Evolutionary conservation across 441 rosid species (phyloP), one percentile per base, ranked within the genome.

Genomic region (Croton laevigatus): DNA sequence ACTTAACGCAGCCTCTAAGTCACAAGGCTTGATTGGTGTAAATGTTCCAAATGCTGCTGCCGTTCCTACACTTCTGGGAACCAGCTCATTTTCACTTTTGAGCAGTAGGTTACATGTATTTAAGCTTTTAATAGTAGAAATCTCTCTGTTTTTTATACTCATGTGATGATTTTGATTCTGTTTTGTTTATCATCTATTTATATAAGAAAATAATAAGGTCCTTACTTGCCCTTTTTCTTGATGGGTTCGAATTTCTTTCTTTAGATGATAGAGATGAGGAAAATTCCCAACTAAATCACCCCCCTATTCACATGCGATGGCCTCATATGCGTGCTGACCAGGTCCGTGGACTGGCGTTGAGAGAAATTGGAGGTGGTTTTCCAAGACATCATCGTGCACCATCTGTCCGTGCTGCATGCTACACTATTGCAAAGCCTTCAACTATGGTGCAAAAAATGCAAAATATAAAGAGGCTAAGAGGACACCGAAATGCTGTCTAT

Each of bases 331-430:
- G 71, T 68, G 92, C 90, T 71, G 95, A 94, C 85, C 99, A 94
- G 83, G 92, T 94, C 75, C 94, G 80, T 74, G 99, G 95, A 65
- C 80, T 96, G 65, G 75, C 86, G 79, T 87, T 96, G 85, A 91
- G 99, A 79, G 99, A 96, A 86, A 88, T 96, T 70, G 98, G 99
- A 66, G 99, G 99, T 80, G 99, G 99, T 81, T 96, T 94, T 82
- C 71, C 89, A 70, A 89, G 92, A 76, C 98, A 96, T 79, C 97
- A 91, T 69, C 97, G 98, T 54, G 91, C 98, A 68, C 99, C 99
- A 66, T 90, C 98, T 75, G 78, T 87, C 80, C 98, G 86, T 71
- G 92, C 96, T 60, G 93, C 98, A 73, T 89, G 98, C 79, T 89
- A 91, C 83, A 87, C 85, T 73, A 89, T 90, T 85, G 98, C 92